Evolutionary conservation across 495 filamentous ascomycete species (phyloP).

Genomic region (Alectoria sarmentosa): DNA sequence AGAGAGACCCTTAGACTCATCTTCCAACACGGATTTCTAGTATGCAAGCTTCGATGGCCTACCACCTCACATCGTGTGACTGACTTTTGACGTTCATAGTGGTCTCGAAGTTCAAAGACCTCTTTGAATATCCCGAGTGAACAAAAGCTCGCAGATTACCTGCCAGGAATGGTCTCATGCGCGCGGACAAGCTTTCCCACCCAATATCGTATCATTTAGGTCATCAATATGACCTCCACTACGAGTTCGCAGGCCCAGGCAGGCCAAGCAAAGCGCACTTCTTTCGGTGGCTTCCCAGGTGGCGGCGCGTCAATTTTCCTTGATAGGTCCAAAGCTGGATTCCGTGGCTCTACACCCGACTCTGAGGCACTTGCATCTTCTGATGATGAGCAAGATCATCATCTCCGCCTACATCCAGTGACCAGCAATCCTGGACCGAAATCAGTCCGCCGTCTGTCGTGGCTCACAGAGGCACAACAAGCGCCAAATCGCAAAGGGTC

Average conservation of each 20-base stretch:
- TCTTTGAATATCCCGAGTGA: neutral
- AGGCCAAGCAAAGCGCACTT: conserved; percentile 24
- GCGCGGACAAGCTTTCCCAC: neutral
- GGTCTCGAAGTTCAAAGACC: neutral
- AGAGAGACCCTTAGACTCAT: neutral
- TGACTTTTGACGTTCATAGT: neutral
- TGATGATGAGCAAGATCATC: conserved; percentile 71
- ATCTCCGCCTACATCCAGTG: conserved; percentile 31
- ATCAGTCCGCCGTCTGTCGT: conserved; percentile 45
- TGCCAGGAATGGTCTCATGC: conserved; percentile 3
- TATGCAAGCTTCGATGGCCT: neutral
- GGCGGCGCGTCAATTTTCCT: conserved; percentile 53
- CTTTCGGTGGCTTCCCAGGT: conserved; percentile 25
- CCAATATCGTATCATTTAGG: neutral
- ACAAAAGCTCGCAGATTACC: neutral
- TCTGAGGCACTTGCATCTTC: conserved; percentile 90
- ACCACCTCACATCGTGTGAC: neutral
- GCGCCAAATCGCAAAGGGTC: conserved; percentile 43
- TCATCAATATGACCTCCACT: conserved; percentile 19
- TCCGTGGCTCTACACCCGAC: conserved; percentile 79
- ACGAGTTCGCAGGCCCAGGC: conserved; percentile 16
- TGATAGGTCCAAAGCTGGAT: conserved; percentile 60
- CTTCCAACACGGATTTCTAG: neutral
- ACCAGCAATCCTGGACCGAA: conserved; percentile 34
- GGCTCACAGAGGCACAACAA: conserved; percentile 47